phyloP scores from a whole-genome alignment of 192 early-diverging fungal genomes.

The Haplosporangium gracile region DNA sequence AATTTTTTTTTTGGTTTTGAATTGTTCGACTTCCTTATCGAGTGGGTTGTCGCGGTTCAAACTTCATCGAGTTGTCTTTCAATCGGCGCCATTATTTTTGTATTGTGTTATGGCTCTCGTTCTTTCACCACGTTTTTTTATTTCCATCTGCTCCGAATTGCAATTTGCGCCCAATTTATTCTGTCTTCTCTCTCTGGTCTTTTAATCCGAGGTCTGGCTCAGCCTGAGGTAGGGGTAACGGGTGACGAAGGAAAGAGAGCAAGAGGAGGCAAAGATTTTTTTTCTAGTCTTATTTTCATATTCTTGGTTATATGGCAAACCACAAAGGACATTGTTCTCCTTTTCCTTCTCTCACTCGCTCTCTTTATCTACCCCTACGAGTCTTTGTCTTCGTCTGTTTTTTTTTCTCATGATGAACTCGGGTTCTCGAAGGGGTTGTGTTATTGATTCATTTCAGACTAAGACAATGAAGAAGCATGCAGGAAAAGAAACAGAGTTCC shows the following conservation, averaged over 20 bases:
- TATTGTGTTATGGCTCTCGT: background rate
- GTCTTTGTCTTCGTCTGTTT: no score
- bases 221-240: background rate
- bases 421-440: no score
- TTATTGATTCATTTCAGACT: background rate
- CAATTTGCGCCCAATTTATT: conserved; percentile 8
- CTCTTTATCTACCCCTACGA: no score
- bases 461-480: background rate
- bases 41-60: background rate
- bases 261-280: background rate
- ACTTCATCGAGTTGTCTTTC: background rate
- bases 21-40: conserved; percentile 1
- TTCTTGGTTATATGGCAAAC: background rate
- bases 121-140: conserved; percentile 1
- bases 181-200: background rate
- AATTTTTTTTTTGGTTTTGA: background rate
- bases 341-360: no score
- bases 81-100: background rate
- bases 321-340: no score
- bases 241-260: background rate
- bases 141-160: conserved; percentile 1
- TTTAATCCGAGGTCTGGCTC: conserved; percentile 1
- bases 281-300: background rate
- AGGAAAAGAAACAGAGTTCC: background rate
- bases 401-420: no score